These are phyloP conservation scores for Hylodesmum podocarpum DNA, from an alignment of 306 rosid species.

Conservation along the genomic window DNA sequence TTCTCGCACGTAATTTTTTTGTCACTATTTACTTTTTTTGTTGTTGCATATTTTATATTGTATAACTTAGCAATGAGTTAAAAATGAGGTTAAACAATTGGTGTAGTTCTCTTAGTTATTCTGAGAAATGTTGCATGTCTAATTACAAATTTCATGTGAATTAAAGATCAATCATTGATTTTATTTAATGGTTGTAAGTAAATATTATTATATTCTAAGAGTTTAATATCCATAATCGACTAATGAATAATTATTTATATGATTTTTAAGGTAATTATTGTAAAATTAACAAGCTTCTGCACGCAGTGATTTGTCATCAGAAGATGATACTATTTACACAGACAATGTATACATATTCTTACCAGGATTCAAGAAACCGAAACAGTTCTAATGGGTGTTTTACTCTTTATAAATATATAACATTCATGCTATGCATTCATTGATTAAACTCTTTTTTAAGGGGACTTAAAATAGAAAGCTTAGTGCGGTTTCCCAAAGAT, in stretches of 20 bases:
- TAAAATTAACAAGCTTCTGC: too few species aligned
- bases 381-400: background rate
- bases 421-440: background rate
- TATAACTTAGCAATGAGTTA: too few species aligned
- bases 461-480: background rate
- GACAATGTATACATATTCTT: too few species aligned
- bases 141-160: background rate
- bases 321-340: too few species aligned
- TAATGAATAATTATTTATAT: too few species aligned
- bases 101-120: background rate
- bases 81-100: too few species aligned
- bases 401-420: background rate
- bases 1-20: slow-evolving; percentile 64
- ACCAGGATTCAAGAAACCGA: too few species aligned
- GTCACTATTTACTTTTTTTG: background rate
- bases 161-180: background rate
- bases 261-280: too few species aligned
- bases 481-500: background rate
- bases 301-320: too few species aligned
- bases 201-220: background rate
- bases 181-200: background rate
- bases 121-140: background rate
- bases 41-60: too few species aligned
- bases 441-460: background rate
- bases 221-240: too few species aligned